Evolutionary conservation across 305 asterid species (phyloP).

Genomic region (Euphrasia arctica): DNA sequence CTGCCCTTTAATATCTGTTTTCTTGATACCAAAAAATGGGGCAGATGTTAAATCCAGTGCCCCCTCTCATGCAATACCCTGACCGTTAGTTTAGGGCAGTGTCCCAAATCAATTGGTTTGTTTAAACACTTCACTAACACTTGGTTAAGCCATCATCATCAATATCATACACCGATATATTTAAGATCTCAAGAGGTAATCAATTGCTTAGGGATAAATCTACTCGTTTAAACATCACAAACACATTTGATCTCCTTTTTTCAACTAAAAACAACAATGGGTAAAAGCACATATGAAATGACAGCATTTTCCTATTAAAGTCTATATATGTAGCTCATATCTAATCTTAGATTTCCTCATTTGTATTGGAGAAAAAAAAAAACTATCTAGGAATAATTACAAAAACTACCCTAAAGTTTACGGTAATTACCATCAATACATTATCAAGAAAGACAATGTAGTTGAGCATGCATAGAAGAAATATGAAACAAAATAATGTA

Average conservation of each 20-base stretch:
- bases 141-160: too few species aligned
- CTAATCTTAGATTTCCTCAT: constrained; percentile 30
- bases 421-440: too few species aligned
- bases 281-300: constrained; percentile 31
- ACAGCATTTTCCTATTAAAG: constrained; percentile 27
- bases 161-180: too few species aligned
- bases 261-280: constrained; percentile 29
- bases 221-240: not conserved
- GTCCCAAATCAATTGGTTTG: constrained; percentile 2
- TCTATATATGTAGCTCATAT: constrained; percentile 24
- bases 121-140: too few species aligned
- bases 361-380: constrained; percentile 31
- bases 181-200: too few species aligned
- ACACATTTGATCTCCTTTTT: constrained; percentile 12
- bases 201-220: not conserved
- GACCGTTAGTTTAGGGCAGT: constrained; percentile 33
- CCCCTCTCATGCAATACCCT: constrained; percentile 32
- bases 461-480: constrained; percentile 20
- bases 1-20: constrained; percentile 24
- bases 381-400: not conserved
- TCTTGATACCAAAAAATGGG: constrained; percentile 21
- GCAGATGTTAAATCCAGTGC: constrained; percentile 35
- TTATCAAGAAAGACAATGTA: not conserved
- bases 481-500: not conserved
- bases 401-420: not conserved